Evolutionary conservation across 2,329 filamentous ascomycete genomes (phyloP), one percentile per base, ranked within the genome.

Genomic region (Aureobasidium leucospermi): DNA sequence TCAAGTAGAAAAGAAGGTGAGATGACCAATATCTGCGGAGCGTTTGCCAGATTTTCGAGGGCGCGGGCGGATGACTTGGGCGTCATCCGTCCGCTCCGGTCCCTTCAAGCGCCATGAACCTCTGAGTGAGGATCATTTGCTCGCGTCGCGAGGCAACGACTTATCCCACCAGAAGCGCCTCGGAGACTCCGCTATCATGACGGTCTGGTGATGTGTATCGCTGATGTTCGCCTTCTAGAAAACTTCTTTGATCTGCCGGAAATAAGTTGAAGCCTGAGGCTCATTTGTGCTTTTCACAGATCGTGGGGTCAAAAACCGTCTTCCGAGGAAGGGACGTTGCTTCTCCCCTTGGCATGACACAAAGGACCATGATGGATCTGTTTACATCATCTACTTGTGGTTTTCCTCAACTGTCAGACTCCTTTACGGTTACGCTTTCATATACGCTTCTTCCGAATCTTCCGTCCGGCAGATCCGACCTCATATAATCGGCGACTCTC

Each of bases 321-420:
- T 16, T 11, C 47, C 47, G 48, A 52, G 19, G 16, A 52, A 39
- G 19, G 34, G 6, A 28, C 48, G 34, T 1, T 29, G 11, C 16
- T 11, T 9, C 13, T 15, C 4, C 8, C n/a, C 15, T 41, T 6
- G 48, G 5, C 32, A 49, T 39, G 48, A 29, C 45, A 38, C 23
- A 13, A 52, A 39, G 6, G 13, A 51, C 47, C 19, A 39, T 51
- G 47, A 39, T 38, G 47, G 34, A 39, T 28, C 28, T 16, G 34
- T 36, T 52, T 52, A 41, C 48, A 52, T 52, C 48, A 52, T 52
- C 48, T 52, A 52, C 29, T 34, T 52, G 32, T 16, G 28, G n/a
- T 16, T 16, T 48, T 48, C 10, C 23, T 16, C 19, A 29, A 41
- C 4, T 16, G 34, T 11, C 23, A 52, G 19, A 34, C 48, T 34